A percentile compares a stretch with the other conserved stretches of the same genome.
Evolutionary conservation across 1,284 basidiomycete genomes (phyloP).

Genomic region (Sporisorium sorghi): DNA sequence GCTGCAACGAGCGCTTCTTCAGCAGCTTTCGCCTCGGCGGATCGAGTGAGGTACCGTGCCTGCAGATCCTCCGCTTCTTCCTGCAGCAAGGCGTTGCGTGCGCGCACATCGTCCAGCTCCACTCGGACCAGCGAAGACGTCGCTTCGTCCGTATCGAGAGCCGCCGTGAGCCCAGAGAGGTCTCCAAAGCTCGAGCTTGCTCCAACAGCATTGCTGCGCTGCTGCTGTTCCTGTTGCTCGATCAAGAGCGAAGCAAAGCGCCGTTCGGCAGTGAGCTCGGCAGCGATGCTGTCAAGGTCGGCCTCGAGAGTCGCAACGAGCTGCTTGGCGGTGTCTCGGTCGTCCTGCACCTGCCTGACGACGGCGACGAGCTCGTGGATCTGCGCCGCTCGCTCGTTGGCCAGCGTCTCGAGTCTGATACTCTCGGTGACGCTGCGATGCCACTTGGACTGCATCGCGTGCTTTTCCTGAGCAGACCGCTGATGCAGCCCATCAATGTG

Average conservation of each 20-base stretch:
- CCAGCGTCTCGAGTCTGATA: constrained; percentile 26
- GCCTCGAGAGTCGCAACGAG: constrained; percentile 18
- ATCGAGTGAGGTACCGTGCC: constrained; percentile 14
- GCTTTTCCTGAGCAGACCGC: constrained; percentile 8
- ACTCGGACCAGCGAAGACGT: constrained; percentile 4
- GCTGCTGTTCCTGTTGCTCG: constrained; percentile 25
- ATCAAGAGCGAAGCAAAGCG: constrained; percentile 21
- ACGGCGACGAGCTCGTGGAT: constrained; percentile 45
- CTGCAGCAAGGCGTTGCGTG: constrained; percentile 23
- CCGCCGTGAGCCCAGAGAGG: constrained; percentile 7
- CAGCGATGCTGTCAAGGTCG: constrained; percentile 27
- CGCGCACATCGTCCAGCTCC: constrained; percentile 19
- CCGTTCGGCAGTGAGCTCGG: constrained; percentile 33
- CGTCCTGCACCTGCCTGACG: constrained; percentile 48
- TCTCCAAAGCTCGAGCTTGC: constrained; percentile 20
- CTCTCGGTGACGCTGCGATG: constrained; percentile 18
- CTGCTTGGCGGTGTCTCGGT: constrained; percentile 39
- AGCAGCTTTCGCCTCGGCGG: constrained; percentile 22
- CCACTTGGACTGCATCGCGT: constrained; percentile 9
- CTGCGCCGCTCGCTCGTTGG: constrained; percentile 28
- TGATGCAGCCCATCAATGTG: constrained; percentile 16
- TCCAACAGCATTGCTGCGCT: not conserved
- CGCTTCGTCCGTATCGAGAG: constrained; percentile 20
- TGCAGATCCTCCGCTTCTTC: constrained; percentile 28
- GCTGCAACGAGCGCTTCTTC: constrained; percentile 28